phyloP scores from a whole-genome alignment of 2,329 filamentous ascomycete genomes.

The Periconia macrospinosa region DNA sequence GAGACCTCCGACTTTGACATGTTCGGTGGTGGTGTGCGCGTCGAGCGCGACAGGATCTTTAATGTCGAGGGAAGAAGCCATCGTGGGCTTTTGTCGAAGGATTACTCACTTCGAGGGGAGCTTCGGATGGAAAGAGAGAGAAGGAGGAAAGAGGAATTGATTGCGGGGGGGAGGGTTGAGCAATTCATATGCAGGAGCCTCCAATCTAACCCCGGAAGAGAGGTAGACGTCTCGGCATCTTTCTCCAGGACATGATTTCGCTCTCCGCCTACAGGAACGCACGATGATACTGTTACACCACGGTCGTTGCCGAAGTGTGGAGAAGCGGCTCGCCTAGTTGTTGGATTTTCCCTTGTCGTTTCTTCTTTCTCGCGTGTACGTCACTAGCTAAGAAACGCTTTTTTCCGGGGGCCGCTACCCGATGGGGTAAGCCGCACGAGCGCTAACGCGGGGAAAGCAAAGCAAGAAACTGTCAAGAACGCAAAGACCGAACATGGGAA shows the following conservation, averaged over 20 bases:
- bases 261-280: neutral
- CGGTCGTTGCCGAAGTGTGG: neutral
- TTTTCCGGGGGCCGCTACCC: neutral
- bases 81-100: neutral
- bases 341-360: neutral
- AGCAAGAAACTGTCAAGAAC: neutral
- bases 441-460: neutral
- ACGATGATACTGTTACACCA: neutral
- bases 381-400: neutral
- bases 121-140: neutral
- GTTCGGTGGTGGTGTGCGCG: conserved; percentile 4
- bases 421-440: neutral
- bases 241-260: neutral
- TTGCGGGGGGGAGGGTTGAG: neutral
- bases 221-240: neutral
- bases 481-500: neutral
- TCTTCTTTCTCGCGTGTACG: neutral
- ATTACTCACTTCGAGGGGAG: neutral
- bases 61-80: neutral
- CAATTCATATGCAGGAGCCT: neutral
- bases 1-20: conserved; percentile 1
- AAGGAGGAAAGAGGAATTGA: neutral
- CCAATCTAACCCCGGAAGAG: neutral
- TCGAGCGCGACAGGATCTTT: neutral
- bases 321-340: neutral